Base-by-base conservation (phyloP, 1,139 yeast genomes). In the Zygosaccharomyces sapae region DNA sequence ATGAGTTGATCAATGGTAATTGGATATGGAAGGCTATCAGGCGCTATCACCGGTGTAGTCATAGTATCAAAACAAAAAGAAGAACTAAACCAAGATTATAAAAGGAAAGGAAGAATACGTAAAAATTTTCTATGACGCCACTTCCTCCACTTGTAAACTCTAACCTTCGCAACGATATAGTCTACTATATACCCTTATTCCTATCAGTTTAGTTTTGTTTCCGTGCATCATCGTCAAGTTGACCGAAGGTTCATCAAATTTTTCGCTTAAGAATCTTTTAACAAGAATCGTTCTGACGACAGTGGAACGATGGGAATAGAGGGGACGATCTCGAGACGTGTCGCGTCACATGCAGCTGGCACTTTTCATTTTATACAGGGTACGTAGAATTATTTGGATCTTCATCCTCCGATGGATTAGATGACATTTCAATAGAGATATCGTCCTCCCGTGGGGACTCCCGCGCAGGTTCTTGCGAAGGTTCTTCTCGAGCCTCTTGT, bases 11-110 rank as follows among this genome's bases (percentile, higher is more conserved):
- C 66, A 16, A 65, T 55, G 6, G 65, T 63, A 16, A 65, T 61
- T 2, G 69, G 69, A 45, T 61, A 65, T 7, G 69, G 69, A 19
- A 65, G 49, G 12, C 65, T 66, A 10, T 52, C 56, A 8, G 65
- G 64, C n/a, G 65, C 51, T 41, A 54, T 49, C 10, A 65, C 56
- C 2, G 63, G 62, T 2, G 67, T 63, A 12, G 66, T 56, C 66
- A 63, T 61, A 16, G 30, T 38, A n/a, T 24, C 30, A 19, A 41
- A 34, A 12, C 12, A 33, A 34, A 18, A 22, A 22, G 25, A 5
- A 22, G 25, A 19, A 19, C 7, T 22, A 16, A 19, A 38, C 9
- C 9, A 13, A 25, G 25, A 22, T 22, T 22, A 22, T 7, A 22
- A 22, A 22, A 22, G 25, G 8, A 22, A 22, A 22, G 25, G 25